phyloP scores from a whole-genome alignment of 768 basidiomycete species.

The Tricholoma saponaceum region DNA sequence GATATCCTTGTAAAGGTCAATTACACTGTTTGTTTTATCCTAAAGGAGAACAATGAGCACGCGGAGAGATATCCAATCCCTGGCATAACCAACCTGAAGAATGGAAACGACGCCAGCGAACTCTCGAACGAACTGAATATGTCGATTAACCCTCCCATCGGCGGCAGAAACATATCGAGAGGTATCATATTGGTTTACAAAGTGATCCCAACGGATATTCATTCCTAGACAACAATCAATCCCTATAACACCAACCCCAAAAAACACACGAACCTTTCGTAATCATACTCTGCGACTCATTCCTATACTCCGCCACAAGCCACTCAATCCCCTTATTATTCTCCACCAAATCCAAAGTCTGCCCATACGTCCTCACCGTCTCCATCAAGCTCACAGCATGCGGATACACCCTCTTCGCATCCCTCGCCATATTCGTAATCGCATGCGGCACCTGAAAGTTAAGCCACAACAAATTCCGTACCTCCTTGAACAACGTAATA shows the following conservation, averaged over 20 bases:
- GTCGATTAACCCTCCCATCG: conserved; percentile 82
- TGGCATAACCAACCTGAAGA: conserved; percentile 67
- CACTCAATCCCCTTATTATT: conserved; percentile 89
- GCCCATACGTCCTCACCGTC: conserved; percentile 96
- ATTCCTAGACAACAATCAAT: conserved; percentile 55
- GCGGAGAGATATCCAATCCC: not conserved
- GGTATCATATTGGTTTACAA: conserved; percentile 91
- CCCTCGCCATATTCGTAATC: conserved; percentile 95
- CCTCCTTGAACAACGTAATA: conserved; percentile 98
- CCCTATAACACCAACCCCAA: not conserved
- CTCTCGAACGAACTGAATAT: conserved; percentile 91
- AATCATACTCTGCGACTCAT: conserved; percentile 92
- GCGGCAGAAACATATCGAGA: conserved; percentile 66
- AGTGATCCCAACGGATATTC: conserved; percentile 94
- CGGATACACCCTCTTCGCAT: conserved; percentile 96
- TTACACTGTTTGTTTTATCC: conserved; percentile 94
- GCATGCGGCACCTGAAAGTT: conserved; percentile 94
- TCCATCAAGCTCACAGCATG: conserved; percentile 99
- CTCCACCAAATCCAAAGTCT: conserved; percentile 90
- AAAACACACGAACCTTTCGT: conserved; percentile 59
- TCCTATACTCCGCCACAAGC: conserved; percentile 91
- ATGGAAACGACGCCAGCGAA: conserved; percentile 92
- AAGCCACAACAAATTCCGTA: conserved; percentile 92
- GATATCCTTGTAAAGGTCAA: conserved; percentile 89
- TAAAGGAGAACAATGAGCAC: conserved; percentile 20